Evolutionary conservation across 1,284 basidiomycete genomes (phyloP), one percentile per base, ranked within the genome.

Genomic region (Ganoderma sinense): DNA sequence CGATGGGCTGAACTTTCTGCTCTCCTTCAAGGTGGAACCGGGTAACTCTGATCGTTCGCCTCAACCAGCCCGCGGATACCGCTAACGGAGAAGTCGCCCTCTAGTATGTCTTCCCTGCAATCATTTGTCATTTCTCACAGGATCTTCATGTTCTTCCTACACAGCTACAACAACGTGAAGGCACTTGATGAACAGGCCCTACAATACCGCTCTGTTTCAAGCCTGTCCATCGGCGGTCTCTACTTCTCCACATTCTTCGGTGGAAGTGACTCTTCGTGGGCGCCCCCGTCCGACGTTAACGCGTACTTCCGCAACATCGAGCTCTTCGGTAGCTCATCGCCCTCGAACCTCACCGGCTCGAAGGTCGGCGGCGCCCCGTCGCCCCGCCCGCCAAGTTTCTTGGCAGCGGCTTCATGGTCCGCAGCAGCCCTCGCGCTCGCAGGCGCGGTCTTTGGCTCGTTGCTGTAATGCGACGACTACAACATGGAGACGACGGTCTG

Each of bases 241-340:
- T 80, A 76, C 74, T 76, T 80, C 72, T 80, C 79, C 75, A 92
- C 91, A 29, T 93, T 93, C 83, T 93, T 92, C 75, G 91, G 91
- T 80, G 91, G 91, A 29, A 84, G 84, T 67, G 90, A 94, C 75
- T 70, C 80, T 4, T 87, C 84, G 59, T 94, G 90, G 90, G 89
- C 89, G 39, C 89, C 91, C 0, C 85, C 89, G 11, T 77, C 81
- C 6, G 87, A 85, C 1, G 87, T 88, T 1, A 86, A 91, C 76
- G 89, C 90, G 0, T 93, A 91, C 78, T 93, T 87, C 83, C 89
- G 92, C 71, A 91, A 93, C 77, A 82, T 94, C 69, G 81, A 79
- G 68, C 73, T 80, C 26, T 80, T 73, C 69, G 79, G 78, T 43
- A 76, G 76, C 48, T 77, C 78, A 1, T 63, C 73, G 14, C 65